These are phyloP conservation scores for Ogataea ganodermae DNA, from an alignment of 805 yeast genomes.

Conservation along the genomic window DNA sequence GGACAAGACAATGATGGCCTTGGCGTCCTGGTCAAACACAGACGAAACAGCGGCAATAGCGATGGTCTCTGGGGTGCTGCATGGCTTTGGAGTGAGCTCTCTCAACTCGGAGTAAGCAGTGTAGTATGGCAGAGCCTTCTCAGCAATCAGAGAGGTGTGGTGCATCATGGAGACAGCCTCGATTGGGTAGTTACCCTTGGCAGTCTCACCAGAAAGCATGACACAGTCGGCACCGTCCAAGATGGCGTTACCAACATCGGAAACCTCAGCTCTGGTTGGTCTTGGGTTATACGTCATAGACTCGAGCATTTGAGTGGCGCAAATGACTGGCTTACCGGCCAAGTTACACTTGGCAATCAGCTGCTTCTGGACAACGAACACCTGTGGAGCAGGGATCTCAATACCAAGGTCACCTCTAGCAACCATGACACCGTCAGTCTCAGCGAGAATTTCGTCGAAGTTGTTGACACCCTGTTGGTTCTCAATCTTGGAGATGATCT, in stretches of 20 bases:
- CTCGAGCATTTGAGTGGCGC: constrained; percentile 99
- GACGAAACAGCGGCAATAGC: constrained; percentile 97
- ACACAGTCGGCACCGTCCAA: constrained; percentile 99
- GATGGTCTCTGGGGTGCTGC: constrained; percentile 92
- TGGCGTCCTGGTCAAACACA: constrained; percentile 92
- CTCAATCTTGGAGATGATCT: constrained; percentile 96
- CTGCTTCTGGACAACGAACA: constrained; percentile 97
- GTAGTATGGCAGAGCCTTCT: constrained; percentile 91
- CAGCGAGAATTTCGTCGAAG: constrained; percentile 92
- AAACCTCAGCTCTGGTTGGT: constrained; percentile 99
- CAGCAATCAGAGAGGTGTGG: constrained; percentile 94
- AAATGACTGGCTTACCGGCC: constrained; percentile 99
- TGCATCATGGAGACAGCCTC: constrained; percentile 99
- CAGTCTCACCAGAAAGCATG: constrained; percentile 99
- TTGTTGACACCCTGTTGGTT: constrained; percentile 99
- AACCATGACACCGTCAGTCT: constrained; percentile 99
- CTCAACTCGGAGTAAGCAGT: constrained; percentile 84
- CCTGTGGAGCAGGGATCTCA: constrained; percentile 99
- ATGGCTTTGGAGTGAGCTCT: constrained; percentile 81
- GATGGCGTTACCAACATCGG: constrained; percentile 98
- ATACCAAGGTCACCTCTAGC: constrained; percentile 99
- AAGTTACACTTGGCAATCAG: constrained; percentile 98
- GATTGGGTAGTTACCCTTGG: constrained; percentile 97
- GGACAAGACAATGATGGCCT: constrained; percentile 94
- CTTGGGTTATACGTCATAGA: constrained; percentile 99